These are phyloP conservation scores for Ophiocordyceps robertsii DNA, from an alignment of 2,329 filamentous ascomycete species.

Conservation along the genomic window DNA sequence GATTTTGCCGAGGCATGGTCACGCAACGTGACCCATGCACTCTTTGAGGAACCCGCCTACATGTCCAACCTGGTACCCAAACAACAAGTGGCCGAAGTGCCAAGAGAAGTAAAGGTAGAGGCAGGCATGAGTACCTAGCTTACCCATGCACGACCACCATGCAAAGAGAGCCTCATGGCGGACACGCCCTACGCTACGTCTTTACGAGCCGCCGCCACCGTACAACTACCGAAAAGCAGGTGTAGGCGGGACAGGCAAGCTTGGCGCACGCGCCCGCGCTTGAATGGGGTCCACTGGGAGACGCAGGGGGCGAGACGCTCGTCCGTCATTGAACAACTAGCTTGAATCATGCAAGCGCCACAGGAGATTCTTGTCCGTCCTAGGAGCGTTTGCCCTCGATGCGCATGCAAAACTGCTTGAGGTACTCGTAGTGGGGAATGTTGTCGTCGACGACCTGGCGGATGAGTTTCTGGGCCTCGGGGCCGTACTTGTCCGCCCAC, in stretches of 20 bases:
- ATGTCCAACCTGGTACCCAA: background rate
- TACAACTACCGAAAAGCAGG: too few relatives aligned
- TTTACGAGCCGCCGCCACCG: too few relatives aligned
- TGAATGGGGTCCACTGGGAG: too few relatives aligned
- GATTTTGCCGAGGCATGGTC: constrained; percentile 35
- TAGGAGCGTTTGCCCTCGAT: constrained; percentile 13
- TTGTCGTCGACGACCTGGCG: constrained; percentile 59
- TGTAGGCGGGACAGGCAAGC: too few relatives aligned
- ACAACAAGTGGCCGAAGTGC: background rate
- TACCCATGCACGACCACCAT: too few relatives aligned
- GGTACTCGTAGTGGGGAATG: constrained; percentile 62
- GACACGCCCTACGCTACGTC: too few relatives aligned
- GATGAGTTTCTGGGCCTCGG: constrained; percentile 57
- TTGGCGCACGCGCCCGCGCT: too few relatives aligned
- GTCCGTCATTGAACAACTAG: too few relatives aligned
- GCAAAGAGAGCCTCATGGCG: too few relatives aligned
- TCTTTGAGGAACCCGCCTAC: constrained; percentile 17
- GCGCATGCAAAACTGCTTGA: constrained; percentile 64
- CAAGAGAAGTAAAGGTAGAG: background rate
- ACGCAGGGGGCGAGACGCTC: too few relatives aligned
- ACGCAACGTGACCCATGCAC: constrained; percentile 36
- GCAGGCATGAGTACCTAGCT: too few relatives aligned
- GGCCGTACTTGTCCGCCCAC: constrained; percentile 63
- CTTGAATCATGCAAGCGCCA: background rate
- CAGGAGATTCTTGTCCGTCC: background rate